Base-by-base conservation (phyloP, 75 land plant species). In the Cupressus sempervirens region DNA sequence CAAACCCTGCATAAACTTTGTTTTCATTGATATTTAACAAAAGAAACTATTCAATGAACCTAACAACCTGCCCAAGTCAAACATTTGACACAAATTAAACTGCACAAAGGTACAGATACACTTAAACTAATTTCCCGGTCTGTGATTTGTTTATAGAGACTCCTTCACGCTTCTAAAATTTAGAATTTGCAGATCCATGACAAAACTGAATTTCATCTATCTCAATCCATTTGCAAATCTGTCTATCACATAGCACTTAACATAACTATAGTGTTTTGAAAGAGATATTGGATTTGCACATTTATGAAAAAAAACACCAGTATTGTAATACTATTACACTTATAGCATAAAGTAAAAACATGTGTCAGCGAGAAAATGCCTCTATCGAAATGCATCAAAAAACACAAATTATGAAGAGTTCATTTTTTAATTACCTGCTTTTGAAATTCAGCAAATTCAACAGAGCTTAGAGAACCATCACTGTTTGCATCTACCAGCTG, bases 391-490 rank as follows among this genome's bases (percentile, higher is more conserved):
- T 34, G 30, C 74, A 29, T 38, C 12, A 53, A 50, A n/a, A n/a
- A 20, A 38, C 34, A 18, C 46, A 54, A 16, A 50, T 36, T 38
- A 38, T 36, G 54, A 36, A 65, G 45, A 65, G 45, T 46, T 48
- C 84, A 14, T 67, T 45, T 13, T 38, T 53, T 70, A 72, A n/a
- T 68, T 93, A 97, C 99, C 96, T 93, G 98, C 83, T 84, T 93
- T 74, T 93, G 93, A 85, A 98, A 96, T 38, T 87, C 85, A 38
- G 91, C 89, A 80, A 98, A 98, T 81, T 98, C 99, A 84, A 94
- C 93, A 43, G 94, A 90, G 86, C 94, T 93, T 38, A 98, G 93
- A 86, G 97, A 93, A 30, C 99, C 99, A 89, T 98, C 98, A 86
- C 92, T 93, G 83, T 98, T 96, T 70, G 94, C 84, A 89, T 98